phyloP scores from a whole-genome alignment of 805 yeast genomes.

The Candida silvatica region DNA sequence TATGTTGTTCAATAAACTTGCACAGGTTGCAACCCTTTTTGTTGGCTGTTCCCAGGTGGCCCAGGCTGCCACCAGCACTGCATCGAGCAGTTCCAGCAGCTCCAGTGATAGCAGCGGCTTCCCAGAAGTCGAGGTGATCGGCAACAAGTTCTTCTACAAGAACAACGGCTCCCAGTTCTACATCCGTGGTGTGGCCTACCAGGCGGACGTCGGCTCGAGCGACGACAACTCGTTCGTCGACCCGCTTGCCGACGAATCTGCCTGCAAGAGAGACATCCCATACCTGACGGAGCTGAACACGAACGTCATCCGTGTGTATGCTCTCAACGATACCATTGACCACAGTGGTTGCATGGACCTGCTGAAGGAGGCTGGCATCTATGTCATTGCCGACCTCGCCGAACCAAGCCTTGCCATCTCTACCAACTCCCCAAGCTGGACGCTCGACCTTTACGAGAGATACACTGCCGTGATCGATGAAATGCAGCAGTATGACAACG shows the following conservation, averaged over 20 bases:
- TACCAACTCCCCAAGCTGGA: slow-evolving; percentile 59
- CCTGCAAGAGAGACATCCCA: slow-evolving; percentile 70
- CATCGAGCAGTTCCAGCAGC: too few species aligned
- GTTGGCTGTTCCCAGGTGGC: slow-evolving; percentile 13
- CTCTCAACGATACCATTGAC: slow-evolving; percentile 54
- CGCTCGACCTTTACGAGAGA: slow-evolving; percentile 50
- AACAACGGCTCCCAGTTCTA: slow-evolving; percentile 75
- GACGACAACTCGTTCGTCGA: slow-evolving; percentile 45
- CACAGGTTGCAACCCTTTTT: slow-evolving; percentile 20
- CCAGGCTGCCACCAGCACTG: too few species aligned
- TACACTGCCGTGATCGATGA: slow-evolving; percentile 63
- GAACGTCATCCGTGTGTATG: slow-evolving; percentile 70
- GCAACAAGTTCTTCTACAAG: slow-evolving; percentile 70
- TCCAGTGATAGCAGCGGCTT: slow-evolving; percentile 22
- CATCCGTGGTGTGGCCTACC: slow-evolving; percentile 76
- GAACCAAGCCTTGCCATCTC: slow-evolving; percentile 57
- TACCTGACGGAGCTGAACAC: slow-evolving; percentile 54
- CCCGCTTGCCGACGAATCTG: slow-evolving; percentile 55
- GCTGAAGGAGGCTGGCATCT: slow-evolving; percentile 67
- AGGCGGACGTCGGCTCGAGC: slow-evolving; percentile 50
- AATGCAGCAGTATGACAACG: slow-evolving; percentile 62
- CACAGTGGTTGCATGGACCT: slow-evolving; percentile 63
- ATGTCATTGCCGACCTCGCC: slow-evolving; percentile 72
- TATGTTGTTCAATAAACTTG: slow-evolving; percentile 29
- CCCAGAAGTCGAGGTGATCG: slow-evolving; percentile 64